A percentile compares a stretch with the other conserved stretches of the same genome.
Evolutionary conservation across 2,329 filamentous ascomycete species (phyloP).

Genomic region (Bipolaris oryzae): DNA sequence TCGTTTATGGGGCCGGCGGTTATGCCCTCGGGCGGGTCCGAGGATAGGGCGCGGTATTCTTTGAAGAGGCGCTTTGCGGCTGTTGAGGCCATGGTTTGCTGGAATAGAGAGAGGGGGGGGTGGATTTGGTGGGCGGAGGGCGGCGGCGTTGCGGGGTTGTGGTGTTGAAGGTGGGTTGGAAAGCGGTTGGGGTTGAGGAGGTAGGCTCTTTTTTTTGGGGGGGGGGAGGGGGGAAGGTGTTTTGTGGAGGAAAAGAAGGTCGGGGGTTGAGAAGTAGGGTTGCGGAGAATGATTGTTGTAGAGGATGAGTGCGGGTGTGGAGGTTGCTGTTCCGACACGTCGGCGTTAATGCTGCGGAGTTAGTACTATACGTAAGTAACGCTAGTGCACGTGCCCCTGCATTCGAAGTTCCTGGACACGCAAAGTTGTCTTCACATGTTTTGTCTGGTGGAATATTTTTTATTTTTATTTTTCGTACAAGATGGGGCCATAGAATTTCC

Average conservation of each 20-base stretch:
- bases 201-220: too few species aligned
- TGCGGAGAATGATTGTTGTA: neutral
- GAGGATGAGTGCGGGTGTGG: neutral
- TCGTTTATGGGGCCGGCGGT: constrained; percentile 91
- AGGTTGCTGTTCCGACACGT: constrained; percentile 15
- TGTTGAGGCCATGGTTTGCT: constrained; percentile 55
- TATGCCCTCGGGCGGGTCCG: constrained; percentile 96
- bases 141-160: too few species aligned
- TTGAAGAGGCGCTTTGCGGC: constrained; percentile 83
- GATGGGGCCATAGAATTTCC: too few species aligned
- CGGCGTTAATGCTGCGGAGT: constrained; percentile 19
- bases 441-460: neutral
- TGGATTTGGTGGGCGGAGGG: neutral
- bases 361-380: neutral
- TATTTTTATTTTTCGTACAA: too few species aligned
- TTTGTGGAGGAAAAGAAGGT: neutral
- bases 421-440: neutral
- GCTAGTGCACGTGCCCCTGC: constrained; percentile 9
- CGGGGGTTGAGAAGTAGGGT: neutral
- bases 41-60: constrained; percentile 93
- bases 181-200: too few species aligned
- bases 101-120: too few species aligned
- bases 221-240: too few species aligned
- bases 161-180: too few species aligned
- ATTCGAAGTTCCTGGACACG: neutral